A percentile compares a stretch with the other conserved stretches of the same genome.
phyloP scores from a whole-genome alignment of 2,329 filamentous ascomycete genomes.

The Fusarium sp. region DNA sequence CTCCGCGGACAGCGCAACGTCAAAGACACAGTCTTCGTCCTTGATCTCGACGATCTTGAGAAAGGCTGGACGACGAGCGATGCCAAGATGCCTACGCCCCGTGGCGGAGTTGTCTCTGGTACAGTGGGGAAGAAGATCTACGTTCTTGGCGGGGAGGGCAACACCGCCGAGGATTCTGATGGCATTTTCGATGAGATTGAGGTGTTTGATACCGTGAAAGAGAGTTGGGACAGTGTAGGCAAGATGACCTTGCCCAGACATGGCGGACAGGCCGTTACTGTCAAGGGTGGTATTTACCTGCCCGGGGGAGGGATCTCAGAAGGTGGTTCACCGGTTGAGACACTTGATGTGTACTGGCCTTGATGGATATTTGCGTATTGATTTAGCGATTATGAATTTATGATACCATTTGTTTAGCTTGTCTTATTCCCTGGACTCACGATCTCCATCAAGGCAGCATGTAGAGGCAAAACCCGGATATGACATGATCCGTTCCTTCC shows the following conservation, averaged over 20 bases:
- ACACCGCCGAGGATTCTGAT: slow-evolving; percentile 20
- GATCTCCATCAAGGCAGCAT: too few relatives aligned
- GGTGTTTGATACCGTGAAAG: slow-evolving; percentile 44
- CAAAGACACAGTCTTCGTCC: slow-evolving; percentile 51
- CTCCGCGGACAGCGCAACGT: slow-evolving; percentile 48
- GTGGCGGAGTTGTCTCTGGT: slow-evolving; percentile 51
- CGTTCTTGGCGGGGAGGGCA: slow-evolving; percentile 55
- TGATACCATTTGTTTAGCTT: background rate
- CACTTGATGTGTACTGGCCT: slow-evolving; percentile 33
- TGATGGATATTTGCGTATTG: background rate
- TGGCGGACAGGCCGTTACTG: slow-evolving; percentile 48
- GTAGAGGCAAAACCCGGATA: too few relatives aligned
- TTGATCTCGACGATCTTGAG: slow-evolving; percentile 47
- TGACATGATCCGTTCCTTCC: background rate
- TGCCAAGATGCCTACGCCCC: slow-evolving; percentile 52
- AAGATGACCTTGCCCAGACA: slow-evolving; percentile 52
- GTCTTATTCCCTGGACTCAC: rapidly evolving
- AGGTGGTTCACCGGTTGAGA: slow-evolving; percentile 33
- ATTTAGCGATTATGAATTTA: slow-evolving; percentile 1
- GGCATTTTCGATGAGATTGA: slow-evolving; percentile 50
- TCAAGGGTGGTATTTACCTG: slow-evolving; percentile 48
- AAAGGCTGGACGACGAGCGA: slow-evolving; percentile 47
- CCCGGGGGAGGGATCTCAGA: slow-evolving; percentile 51
- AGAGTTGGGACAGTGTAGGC: slow-evolving; percentile 46
- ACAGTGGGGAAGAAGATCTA: slow-evolving; percentile 48